phyloP scores from a whole-genome alignment of 1,284 basidiomycete species.

The Wallemia ichthyophaga region DNA sequence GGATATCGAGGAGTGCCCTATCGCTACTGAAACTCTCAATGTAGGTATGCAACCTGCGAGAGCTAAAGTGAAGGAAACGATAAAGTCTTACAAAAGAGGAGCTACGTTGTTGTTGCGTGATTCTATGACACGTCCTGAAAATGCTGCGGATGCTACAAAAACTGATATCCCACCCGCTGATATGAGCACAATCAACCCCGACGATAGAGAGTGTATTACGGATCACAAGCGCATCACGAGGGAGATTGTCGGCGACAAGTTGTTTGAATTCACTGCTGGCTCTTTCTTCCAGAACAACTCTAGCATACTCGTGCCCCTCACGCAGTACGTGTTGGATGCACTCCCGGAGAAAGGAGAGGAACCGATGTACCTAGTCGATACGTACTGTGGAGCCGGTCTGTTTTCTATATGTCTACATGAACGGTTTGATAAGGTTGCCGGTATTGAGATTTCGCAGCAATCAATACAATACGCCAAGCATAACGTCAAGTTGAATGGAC shows the following conservation, averaged over 20 bases:
- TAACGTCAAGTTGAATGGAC: constrained; percentile 28
- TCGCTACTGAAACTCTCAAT: constrained; percentile 60
- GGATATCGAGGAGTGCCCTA: constrained; percentile 93
- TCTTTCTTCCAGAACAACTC: constrained; percentile 83
- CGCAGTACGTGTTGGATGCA: constrained; percentile 44
- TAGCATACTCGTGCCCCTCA: constrained; percentile 52
- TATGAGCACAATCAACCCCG: constrained; percentile 2
- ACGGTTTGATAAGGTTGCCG: constrained; percentile 46
- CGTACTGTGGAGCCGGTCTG: constrained; percentile 43
- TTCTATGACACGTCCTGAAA: constrained; percentile 23
- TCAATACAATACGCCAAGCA: constrained; percentile 48
- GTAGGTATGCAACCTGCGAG: constrained; percentile 31
- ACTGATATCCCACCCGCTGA: not conserved
- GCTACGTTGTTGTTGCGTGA: constrained; percentile 77
- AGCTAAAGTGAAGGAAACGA: constrained; percentile 37
- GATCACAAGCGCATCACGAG: constrained; percentile 52
- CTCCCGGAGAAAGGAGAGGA: constrained; percentile 16
- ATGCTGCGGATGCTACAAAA: constrained; percentile 5
- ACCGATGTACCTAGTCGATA: constrained; percentile 61
- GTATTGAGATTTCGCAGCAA: constrained; percentile 54
- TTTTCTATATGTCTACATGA: constrained; percentile 68
- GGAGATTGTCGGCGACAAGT: constrained; percentile 47
- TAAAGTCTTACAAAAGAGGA: constrained; percentile 53
- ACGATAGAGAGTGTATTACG: constrained; percentile 28
- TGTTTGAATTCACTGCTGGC: constrained; percentile 65